Conservation (phyloP, 306 rosid genomes). For the Crataegus laevigata region DNA sequence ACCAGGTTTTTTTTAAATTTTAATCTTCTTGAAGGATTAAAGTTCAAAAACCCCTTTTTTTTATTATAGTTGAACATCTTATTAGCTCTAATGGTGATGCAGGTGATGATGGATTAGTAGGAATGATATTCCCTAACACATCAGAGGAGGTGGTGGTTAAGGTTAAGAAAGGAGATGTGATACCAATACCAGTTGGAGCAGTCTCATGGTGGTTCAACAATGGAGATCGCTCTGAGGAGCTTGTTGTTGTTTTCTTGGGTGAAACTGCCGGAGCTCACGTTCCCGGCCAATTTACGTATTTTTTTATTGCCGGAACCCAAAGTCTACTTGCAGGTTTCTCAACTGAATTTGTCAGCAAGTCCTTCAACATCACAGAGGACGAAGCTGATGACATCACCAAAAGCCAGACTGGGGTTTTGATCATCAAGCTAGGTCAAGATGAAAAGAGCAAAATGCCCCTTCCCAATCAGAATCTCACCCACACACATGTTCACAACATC, state of each 20-base stretch:
- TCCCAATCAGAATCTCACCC: conserved; percentile 14
- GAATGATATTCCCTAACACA: conserved; percentile 23
- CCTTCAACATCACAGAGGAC: conserved; percentile 16
- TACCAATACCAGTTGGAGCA: conserved; percentile 42
- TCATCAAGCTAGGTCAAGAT: conserved; percentile 22
- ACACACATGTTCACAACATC: conserved; percentile 32
- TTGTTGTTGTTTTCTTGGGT: conserved; percentile 35
- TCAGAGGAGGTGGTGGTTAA: conserved; percentile 39
- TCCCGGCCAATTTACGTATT: conserved; percentile 43
- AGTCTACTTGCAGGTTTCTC: conserved; percentile 43
- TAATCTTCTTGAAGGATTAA: no score
- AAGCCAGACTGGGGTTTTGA: conserved; percentile 35
- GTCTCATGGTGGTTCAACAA: conserved; percentile 77
- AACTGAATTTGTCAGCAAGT: conserved; percentile 22
- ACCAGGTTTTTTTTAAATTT: no score
- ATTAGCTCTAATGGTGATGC: background rate
- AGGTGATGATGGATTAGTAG: conserved; percentile 47
- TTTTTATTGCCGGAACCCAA: conserved; percentile 34
- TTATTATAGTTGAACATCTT: no score
- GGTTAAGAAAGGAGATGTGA: conserved; percentile 43
- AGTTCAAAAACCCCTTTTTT: no score
- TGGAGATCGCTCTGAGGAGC: conserved; percentile 29
- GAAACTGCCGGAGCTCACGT: conserved; percentile 32
- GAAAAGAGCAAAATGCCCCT: conserved; percentile 21
- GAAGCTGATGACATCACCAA: conserved; percentile 31